Percentiles rank a stretch among this genome's conserved stretches.
Evolutionary conservation across 208 protist species (phyloP).

Genomic region (Trypanosoma grayi): DNA sequence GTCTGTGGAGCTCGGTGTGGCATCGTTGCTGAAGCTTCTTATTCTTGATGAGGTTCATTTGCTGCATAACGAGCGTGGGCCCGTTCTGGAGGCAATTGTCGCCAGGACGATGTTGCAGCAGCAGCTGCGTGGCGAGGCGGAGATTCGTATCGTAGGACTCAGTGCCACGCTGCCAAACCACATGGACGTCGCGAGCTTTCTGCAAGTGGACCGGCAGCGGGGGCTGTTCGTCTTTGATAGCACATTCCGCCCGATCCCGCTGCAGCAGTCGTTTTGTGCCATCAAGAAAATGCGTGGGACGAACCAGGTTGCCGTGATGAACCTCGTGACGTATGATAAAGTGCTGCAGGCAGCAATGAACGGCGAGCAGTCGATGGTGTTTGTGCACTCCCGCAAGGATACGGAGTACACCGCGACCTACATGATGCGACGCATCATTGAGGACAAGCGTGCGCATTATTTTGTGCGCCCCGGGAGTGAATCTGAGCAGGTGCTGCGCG

Average conservation of each 20-base stretch:
- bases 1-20: constrained; percentile 91
- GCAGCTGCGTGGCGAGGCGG: constrained; percentile 65
- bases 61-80: constrained; percentile 98
- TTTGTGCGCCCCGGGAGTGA: constrained; percentile 90
- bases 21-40: constrained; percentile 82
- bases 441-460: constrained; percentile 84
- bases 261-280: constrained; percentile 98
- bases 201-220: constrained; percentile 95
- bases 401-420: constrained; percentile 95
- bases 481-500: constrained; percentile 78
- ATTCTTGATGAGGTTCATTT: constrained; percentile 99
- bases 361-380: constrained; percentile 97
- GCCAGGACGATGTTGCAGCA: constrained; percentile 93
- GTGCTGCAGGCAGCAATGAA: constrained; percentile 88
- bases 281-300: constrained; percentile 94
- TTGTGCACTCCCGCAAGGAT: constrained; percentile 99
- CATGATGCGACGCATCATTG: constrained; percentile 87
- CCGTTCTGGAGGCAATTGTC: constrained; percentile 99
- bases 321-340: constrained; percentile 98
- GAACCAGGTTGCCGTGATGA: constrained; percentile 95
- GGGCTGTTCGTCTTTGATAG: constrained; percentile 96
- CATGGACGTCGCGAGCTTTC: constrained; percentile 98
- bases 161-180: constrained; percentile 99
- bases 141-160: constrained; percentile 98
- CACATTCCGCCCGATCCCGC: constrained; percentile 96